Evolutionary conservation across 495 filamentous ascomycete genomes (phyloP), one percentile per base, ranked within the genome.

Genomic region (Elasticomyces elasticus): DNA sequence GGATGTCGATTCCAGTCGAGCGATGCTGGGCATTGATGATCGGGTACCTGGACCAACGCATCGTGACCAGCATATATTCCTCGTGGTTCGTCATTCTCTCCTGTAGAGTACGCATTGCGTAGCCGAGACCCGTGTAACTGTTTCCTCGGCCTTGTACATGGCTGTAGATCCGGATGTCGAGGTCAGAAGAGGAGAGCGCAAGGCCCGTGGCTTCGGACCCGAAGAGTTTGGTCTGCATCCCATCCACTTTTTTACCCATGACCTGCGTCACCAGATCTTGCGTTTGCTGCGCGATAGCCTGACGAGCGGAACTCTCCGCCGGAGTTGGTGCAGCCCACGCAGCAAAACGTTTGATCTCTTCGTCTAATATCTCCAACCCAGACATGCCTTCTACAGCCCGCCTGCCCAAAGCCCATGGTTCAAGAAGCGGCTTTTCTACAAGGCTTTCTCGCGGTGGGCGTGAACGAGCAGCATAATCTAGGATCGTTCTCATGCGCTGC

Each of bases 201-300:
- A 84, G 63, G n/a, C 77, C 76, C n/a, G 73, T 81, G 5, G 60
- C 49, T 31, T 73, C 66, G 5, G 78, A 81, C 19, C 80, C 80
- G 51, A 77, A 72, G 11, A 76, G 37, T 35, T 72, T 62, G 5
- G 73, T 31, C 1, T 35, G 5, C 4, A 50, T 1, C 5, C 12
- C 17, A 15, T 13, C 7, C 5, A 17, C 30, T n/a, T 1, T 1
- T 22, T 41, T 20, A 10, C 48, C 10, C 0, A 30, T 5, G 3
- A 22, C 10, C 2, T 23, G 13, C 11, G 12, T 9, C n/a, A 59
- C 43, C 26, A 50, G 45, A 5, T 26, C 40, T 7, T 26, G 27
- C 6, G 41, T 22, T 25, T 60, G 26, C 2, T 50, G 28, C 9
- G 45, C 25, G 13, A 59, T 55, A 19, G 55, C 50, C 5, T 46